Evolutionary conservation across 495 filamentous ascomycete genomes (phyloP), one percentile per base, ranked within the genome.

Genomic region (Podospora pseudoanserina): DNA sequence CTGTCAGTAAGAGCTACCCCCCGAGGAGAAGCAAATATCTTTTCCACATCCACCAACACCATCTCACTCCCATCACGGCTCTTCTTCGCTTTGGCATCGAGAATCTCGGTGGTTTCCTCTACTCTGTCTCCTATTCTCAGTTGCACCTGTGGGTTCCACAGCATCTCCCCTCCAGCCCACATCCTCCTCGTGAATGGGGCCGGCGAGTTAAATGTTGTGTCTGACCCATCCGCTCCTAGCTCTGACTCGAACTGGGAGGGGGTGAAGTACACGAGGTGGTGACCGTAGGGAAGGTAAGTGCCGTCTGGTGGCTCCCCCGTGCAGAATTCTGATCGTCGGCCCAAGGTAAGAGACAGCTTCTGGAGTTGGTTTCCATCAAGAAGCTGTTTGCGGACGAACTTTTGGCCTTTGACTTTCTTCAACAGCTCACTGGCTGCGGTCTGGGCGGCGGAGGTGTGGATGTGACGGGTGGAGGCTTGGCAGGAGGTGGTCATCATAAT

Each of bases 21-120:
- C n/a, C 28, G 77, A 68, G 67, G 80, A 80, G 68, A 84, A 86
- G 28, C 79, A 73, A 69, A 86, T 87, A n/a, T 19, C 59, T 78
- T 79, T 78, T 90, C 90, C 16, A 91, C 85, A 1, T 86, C 83
- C 1, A 89, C 87, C 15, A 90, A 82, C n/a, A 90, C 79, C 86
- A 89, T 88, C 68, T 87, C 84, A 69, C 84, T 83, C 0, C 87
- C 88, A 27, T 71, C 73, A 9, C 72, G 61, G 0, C 83, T 85
- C 76, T 80, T 84, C 73, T 89, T 89, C 5, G 83, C 71, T 70
- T 81, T 82, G 0, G 82, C 84, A 49, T 76, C 80, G 2, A 86
- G 61, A 26, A 89, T 78, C 66, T 75, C 78, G 9, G 86, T 89
- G n/a, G 77, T 83, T 74, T 90, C 88, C n/a, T 71, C 77, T 6